phyloP scores from a whole-genome alignment of 441 rosid genomes.

The Pelargonium citronellum region DNA sequence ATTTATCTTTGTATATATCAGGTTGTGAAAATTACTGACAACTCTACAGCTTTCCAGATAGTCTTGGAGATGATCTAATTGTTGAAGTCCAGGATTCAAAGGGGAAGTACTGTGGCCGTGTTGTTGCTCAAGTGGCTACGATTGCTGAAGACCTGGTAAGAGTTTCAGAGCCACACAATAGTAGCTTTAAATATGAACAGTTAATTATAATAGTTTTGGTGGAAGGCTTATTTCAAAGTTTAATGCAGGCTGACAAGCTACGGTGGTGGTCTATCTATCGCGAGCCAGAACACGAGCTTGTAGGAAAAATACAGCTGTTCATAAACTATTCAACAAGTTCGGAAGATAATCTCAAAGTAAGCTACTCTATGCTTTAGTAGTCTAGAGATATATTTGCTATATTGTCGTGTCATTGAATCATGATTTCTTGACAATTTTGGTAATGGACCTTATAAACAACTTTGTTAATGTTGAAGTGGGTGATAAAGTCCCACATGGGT shows the following conservation, averaged over 20 bases:
- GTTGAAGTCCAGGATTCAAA: constrained; percentile 82
- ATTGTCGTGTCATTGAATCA: background rate
- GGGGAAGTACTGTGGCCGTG: constrained; percentile 85
- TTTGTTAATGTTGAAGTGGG: background rate
- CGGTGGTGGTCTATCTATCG: constrained; percentile 94
- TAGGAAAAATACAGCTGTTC: constrained; percentile 81
- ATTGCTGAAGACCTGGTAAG: constrained; percentile 77
- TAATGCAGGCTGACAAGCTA: constrained; percentile 74
- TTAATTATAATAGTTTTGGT: constrained; percentile 16
- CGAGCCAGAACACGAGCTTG: constrained; percentile 91
- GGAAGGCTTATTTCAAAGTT: constrained; percentile 31
- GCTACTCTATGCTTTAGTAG: constrained; percentile 18
- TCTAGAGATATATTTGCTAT: background rate
- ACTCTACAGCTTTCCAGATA: constrained; percentile 89
- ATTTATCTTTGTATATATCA: constrained; percentile 15
- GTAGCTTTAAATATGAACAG: constrained; percentile 15
- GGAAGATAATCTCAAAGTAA: constrained; percentile 79
- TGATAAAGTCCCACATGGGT: no score
- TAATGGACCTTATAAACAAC: background rate
- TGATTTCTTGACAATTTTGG: background rate
- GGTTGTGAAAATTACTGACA: constrained; percentile 25
- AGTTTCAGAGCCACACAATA: constrained; percentile 15
- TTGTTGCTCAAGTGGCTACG: constrained; percentile 80
- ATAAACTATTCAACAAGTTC: constrained; percentile 75
- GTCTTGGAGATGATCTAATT: constrained; percentile 87